Percentiles rank a stretch among this genome's conserved stretches.
phyloP scores from a whole-genome alignment of 1,284 basidiomycete genomes.

The Coniophora puteana region DNA sequence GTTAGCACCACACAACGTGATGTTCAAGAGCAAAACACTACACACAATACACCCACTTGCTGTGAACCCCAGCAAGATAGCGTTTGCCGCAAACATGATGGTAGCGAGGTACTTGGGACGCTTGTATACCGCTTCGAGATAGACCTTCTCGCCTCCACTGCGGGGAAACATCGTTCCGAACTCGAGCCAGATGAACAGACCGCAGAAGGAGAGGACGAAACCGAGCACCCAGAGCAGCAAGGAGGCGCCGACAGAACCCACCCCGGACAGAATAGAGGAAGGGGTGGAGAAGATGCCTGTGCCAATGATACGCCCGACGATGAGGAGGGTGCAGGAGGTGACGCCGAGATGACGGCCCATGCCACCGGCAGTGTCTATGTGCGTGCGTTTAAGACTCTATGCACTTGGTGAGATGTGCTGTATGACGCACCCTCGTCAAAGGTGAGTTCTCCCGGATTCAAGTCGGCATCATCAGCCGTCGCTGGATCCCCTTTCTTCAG shows the following conservation, averaged over 20 bases:
- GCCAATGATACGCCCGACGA: slow-evolving; percentile 52
- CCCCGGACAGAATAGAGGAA: slow-evolving; percentile 47
- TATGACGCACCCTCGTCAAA: slow-evolving; percentile 24
- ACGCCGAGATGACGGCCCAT: slow-evolving; percentile 50
- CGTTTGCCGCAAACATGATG: slow-evolving; percentile 43
- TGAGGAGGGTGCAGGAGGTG: slow-evolving; percentile 46
- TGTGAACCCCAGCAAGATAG: slow-evolving; percentile 49
- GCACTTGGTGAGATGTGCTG: not conserved
- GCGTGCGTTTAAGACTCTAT: not conserved
- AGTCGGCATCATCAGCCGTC: slow-evolving; percentile 6
- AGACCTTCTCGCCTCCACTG: slow-evolving; percentile 56
- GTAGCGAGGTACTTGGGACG: slow-evolving; percentile 45
- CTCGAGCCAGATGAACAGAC: slow-evolving; percentile 55
- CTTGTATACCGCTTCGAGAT: slow-evolving; percentile 46
- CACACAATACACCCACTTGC: slow-evolving; percentile 55
- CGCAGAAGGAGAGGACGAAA: slow-evolving; percentile 47
- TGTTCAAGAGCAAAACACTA: not conserved
- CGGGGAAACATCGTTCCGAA: slow-evolving; percentile 51
- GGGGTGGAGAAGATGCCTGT: slow-evolving; percentile 66
- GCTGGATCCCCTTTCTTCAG: slow-evolving; percentile 2
- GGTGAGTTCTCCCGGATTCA: slow-evolving; percentile 22
- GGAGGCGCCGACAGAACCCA: slow-evolving; percentile 49
- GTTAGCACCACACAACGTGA: not conserved
- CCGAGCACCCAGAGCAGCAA: slow-evolving; percentile 57
- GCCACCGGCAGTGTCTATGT: slow-evolving; percentile 39